Conservation (phyloP, 2,329 filamentous ascomycete genomes). For the Amesomyces nigricolor region DNA sequence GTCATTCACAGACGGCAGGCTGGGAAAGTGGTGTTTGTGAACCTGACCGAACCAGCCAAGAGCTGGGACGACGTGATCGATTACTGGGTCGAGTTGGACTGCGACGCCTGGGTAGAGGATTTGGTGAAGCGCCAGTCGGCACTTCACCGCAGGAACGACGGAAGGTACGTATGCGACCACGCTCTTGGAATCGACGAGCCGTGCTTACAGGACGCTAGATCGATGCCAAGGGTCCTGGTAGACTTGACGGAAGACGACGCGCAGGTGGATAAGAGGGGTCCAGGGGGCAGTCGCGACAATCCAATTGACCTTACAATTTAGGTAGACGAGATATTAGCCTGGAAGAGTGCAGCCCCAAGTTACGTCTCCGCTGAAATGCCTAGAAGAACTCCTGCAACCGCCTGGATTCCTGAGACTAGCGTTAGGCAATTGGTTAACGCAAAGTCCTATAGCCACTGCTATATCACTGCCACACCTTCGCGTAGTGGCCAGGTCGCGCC, state of each 20-base stretch:
- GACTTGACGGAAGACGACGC: constrained; percentile 10
- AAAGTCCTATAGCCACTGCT: no score
- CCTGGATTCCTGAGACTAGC: no score
- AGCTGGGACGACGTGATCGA: constrained; percentile 14
- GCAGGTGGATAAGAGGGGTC: neutral
- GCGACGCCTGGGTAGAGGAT: constrained; percentile 15
- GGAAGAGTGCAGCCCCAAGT: no score
- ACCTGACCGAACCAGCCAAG: constrained; percentile 10
- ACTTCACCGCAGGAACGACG: constrained; percentile 1
- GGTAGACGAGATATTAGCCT: neutral
- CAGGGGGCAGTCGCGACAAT: neutral
- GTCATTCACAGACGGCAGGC: constrained; percentile 9
- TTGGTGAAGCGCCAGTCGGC: constrained; percentile 8
- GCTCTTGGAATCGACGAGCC: neutral
- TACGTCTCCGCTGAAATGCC: no score
- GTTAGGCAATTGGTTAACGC: no score
- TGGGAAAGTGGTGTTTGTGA: constrained; percentile 16
- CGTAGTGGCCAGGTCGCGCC: no score
- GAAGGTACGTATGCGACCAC: neutral
- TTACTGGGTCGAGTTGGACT: constrained; percentile 16
- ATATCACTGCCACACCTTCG: no score
- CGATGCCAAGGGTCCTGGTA: constrained; percentile 6
- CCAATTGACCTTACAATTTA: neutral
- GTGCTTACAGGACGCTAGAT: constrained; percentile 6
- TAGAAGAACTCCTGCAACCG: no score